These are phyloP conservation scores for Cardamine occulta DNA, from an alignment of 345 rosid species.

Conservation along the genomic window DNA sequence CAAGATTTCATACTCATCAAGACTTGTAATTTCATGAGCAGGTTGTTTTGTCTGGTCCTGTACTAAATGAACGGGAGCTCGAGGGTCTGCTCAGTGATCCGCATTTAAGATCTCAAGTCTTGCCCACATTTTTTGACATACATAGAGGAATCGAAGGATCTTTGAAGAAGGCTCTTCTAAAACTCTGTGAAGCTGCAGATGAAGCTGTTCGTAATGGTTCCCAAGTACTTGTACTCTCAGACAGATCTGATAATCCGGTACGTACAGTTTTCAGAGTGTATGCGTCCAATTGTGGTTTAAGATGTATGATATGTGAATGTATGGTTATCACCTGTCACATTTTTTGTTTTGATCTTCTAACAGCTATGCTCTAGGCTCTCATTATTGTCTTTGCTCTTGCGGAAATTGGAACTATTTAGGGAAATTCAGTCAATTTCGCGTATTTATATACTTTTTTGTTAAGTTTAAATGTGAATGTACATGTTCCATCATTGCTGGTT, in stretches of 20 bases:
- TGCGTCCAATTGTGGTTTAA: conserved; percentile 11
- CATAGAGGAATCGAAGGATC: conserved; percentile 93
- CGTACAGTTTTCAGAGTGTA: conserved; percentile 31
- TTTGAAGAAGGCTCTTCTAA: conserved; percentile 66
- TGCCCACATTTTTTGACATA: conserved; percentile 87
- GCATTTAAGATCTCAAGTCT: conserved; percentile 61
- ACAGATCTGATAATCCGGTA: conserved; percentile 86
- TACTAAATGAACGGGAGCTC: conserved; percentile 92
- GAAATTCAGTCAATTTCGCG: neutral
- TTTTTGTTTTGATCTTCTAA: neutral
- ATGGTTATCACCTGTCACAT: conserved; percentile 15
- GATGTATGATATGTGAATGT: conserved; percentile 20
- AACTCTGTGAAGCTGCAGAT: conserved; percentile 96
- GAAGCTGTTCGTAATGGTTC: conserved; percentile 97
- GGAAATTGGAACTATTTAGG: conserved; percentile 11
- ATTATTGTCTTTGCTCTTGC: conserved; percentile 21
- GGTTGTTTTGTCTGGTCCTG: conserved; percentile 89
- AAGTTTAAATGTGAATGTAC: conserved; percentile 14
- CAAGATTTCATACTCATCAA: conserved; percentile 23
- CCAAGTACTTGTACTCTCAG: conserved; percentile 92
- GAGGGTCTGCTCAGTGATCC: conserved; percentile 82
- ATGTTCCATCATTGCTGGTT: conserved; percentile 22
- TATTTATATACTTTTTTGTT: conserved; percentile 1
- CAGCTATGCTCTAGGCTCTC: conserved; percentile 16
- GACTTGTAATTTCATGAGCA: conserved; percentile 42